Conservation (phyloP, 2,329 filamentous ascomycete genomes). For the Aureobasidium musti region DNA sequence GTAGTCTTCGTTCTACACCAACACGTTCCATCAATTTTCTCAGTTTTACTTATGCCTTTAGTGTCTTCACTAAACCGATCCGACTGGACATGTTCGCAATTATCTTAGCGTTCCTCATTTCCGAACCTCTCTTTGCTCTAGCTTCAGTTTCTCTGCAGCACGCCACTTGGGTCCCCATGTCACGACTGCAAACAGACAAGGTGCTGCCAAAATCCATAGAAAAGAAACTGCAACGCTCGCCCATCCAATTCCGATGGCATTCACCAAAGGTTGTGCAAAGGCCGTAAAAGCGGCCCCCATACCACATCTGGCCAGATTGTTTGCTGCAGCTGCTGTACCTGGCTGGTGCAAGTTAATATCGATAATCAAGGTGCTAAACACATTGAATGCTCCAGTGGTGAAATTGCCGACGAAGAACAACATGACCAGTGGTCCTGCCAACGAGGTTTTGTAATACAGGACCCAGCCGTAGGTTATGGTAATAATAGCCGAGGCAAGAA, state of each 20-base stretch:
- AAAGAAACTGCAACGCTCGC: constrained; percentile 50
- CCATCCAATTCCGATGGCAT: constrained; percentile 49
- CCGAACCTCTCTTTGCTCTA: constrained; percentile 33
- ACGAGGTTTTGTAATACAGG: constrained; percentile 40
- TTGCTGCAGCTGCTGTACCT: constrained; percentile 46
- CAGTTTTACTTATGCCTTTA: too few relatives aligned
- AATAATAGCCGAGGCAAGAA: constrained; percentile 40
- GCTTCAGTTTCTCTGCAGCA: constrained; percentile 40
- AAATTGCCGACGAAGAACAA: constrained; percentile 57
- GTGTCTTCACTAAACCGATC: too few relatives aligned
- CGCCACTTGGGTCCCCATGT: constrained; percentile 49
- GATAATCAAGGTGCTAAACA: constrained; percentile 46
- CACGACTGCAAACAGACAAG: constrained; percentile 46
- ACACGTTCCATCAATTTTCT: too few relatives aligned
- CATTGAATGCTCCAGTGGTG: constrained; percentile 60
- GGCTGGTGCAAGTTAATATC: constrained; percentile 47
- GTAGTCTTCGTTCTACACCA: too few relatives aligned
- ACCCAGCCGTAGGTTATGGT: constrained; percentile 49
- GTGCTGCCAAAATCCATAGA: constrained; percentile 44
- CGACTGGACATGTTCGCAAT: too few relatives aligned
- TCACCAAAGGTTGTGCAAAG: constrained; percentile 46
- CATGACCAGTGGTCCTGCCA: constrained; percentile 50
- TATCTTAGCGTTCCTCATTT: neutral
- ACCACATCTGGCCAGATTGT: constrained; percentile 41
- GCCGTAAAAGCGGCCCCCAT: constrained; percentile 44